A percentile compares a stretch with the other conserved stretches of the same genome.
Conservation (phyloP, 768 basidiomycete species). For the Boletus sp. region DNA sequence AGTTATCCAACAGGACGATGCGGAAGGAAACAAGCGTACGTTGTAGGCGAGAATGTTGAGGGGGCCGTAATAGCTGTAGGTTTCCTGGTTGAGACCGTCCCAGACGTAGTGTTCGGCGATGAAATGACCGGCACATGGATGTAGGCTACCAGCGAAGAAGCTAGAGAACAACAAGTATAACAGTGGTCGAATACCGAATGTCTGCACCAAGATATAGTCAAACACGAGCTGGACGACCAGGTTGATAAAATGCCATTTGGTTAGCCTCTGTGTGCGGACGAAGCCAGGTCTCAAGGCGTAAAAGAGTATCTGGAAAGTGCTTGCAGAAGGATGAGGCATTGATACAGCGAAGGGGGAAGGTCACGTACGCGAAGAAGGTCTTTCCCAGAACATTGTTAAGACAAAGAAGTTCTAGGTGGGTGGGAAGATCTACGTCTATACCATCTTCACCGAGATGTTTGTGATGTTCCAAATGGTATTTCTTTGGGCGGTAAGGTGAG, state of each 20-base stretch:
- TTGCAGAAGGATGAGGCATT: conserved; percentile 30
- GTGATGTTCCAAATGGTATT: conserved; percentile 95
- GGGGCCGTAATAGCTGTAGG: conserved; percentile 94
- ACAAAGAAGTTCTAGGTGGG: conserved; percentile 74
- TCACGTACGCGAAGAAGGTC: conserved; percentile 88
- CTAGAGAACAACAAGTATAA: conserved; percentile 84
- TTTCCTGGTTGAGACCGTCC: conserved; percentile 91
- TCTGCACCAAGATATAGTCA: conserved; percentile 61
- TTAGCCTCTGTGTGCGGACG: conserved; percentile 77
- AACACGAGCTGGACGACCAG: conserved; percentile 64
- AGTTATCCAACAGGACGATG: not conserved
- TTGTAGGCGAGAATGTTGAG: conserved; percentile 92
- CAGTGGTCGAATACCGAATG: conserved; percentile 47
- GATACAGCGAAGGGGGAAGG: not conserved
- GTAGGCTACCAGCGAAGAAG: conserved; percentile 95
- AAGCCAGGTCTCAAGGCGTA: conserved; percentile 96
- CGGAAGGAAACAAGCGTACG: conserved; percentile 42
- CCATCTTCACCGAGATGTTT: conserved; percentile 95
- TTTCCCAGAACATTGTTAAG: conserved; percentile 97
- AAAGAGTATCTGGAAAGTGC: conserved; percentile 97
- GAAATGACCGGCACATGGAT: conserved; percentile 96
- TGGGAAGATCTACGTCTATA: conserved; percentile 93
- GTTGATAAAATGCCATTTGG: conserved; percentile 84
- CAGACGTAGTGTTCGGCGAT: conserved; percentile 97
- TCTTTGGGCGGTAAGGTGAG: conserved; percentile 38